These are phyloP conservation scores for Echria macrotheca DNA, from an alignment of 495 filamentous ascomycete genomes.

Conservation along the genomic window DNA sequence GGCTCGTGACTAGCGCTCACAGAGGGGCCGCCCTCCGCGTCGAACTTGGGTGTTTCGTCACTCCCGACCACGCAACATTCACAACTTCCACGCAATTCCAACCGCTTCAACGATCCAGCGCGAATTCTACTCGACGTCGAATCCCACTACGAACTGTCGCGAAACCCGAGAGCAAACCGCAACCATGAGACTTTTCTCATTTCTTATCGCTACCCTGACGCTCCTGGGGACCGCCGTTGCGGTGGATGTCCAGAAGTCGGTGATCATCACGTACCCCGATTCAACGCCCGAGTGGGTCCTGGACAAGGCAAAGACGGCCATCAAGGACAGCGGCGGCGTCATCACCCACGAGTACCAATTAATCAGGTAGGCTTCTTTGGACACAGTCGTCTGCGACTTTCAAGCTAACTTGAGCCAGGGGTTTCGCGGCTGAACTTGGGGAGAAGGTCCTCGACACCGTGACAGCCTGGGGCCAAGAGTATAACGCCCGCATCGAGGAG, in stretches of 20 bases:
- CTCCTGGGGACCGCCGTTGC: conserved; percentile 48
- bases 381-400: not conserved
- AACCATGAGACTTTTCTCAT: conserved; percentile 55
- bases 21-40: no score
- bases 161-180: no score
- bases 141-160: not conserved
- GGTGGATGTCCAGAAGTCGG: conserved; percentile 57
- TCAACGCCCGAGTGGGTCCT: conserved; percentile 66
- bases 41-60: no score
- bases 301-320: conserved; percentile 61
- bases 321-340: conserved; percentile 58
- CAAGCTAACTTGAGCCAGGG: no score
- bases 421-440: conserved; percentile 69
- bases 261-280: conserved; percentile 71
- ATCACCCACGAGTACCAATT: conserved; percentile 54
- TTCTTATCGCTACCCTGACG: conserved; percentile 52
- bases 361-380: conserved; percentile 47
- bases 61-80: not conserved
- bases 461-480: conserved; percentile 57
- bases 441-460: conserved; percentile 63
- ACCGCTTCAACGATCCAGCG: no score
- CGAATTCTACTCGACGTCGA: not conserved
- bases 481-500: conserved; percentile 68
- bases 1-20: no score
- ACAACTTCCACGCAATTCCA: no score